A percentile compares a stretch with the other conserved stretches of the same genome.
Conservation (phyloP, 2,329 filamentous ascomycete species). For the Magnaporthiopsis incrustans region DNA sequence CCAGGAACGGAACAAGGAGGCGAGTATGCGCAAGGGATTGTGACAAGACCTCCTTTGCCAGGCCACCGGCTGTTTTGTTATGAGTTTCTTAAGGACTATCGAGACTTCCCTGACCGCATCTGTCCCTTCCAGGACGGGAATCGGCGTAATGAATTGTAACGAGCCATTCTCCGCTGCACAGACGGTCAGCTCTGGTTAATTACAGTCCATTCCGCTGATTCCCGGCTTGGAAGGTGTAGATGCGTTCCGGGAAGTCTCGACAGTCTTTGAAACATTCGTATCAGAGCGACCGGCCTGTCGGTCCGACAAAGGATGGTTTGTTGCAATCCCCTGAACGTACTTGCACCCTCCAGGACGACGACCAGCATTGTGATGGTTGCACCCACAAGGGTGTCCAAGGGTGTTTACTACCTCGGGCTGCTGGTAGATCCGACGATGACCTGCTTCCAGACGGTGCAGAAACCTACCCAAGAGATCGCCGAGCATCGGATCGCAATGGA, state of each 20-base stretch:
- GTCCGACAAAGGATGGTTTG: too few species aligned
- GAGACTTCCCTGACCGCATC: not conserved
- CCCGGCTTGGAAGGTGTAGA: too few species aligned
- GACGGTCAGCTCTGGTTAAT: too few species aligned
- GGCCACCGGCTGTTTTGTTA: slow-evolving; percentile 3
- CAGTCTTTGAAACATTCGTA: too few species aligned
- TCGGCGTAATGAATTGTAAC: too few species aligned
- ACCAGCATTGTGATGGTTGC: slow-evolving; percentile 1
- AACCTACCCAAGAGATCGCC: not conserved
- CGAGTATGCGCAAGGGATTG: slow-evolving; percentile 33
- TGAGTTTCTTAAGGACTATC: not conserved
- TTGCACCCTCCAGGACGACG: not conserved
- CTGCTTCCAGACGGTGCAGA: slow-evolving; percentile 1
- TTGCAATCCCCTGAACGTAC: not conserved
- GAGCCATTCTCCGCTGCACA: too few species aligned
- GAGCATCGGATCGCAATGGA: not conserved
- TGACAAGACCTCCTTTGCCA: not conserved
- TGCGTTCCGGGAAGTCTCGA: too few species aligned
- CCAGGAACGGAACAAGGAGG: slow-evolving; percentile 96
- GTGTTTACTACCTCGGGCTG: slow-evolving; percentile 4
- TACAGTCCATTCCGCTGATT: too few species aligned
- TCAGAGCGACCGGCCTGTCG: too few species aligned
- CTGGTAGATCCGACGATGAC: not conserved
- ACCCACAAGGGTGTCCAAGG: not conserved
- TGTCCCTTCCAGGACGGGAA: too few species aligned